Evolutionary conservation across 345 rosid species (phyloP).

Genomic region (Adansonia digitata): DNA sequence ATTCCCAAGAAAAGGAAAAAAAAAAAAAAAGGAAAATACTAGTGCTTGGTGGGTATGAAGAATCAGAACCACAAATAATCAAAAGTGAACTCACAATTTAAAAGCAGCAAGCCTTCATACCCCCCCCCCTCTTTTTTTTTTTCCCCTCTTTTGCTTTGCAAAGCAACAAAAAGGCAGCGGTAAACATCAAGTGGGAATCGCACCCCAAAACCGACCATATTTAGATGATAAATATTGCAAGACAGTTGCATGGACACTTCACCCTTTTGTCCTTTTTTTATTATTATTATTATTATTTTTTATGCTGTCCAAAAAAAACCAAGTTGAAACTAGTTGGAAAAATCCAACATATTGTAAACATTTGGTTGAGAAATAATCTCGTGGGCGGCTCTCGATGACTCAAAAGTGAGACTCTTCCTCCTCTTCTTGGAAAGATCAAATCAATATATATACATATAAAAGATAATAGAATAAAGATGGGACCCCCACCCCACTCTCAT

Average conservation of each 20-base stretch:
- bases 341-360: not conserved
- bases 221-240: too few species aligned
- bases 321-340: not conserved
- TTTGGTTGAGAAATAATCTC: not conserved
- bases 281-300: too few species aligned
- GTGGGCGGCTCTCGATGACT: slow-evolving; percentile 7
- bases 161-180: not conserved
- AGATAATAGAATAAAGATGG: not conserved
- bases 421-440: not conserved
- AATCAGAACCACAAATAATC: not conserved
- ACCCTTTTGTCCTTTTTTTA: too few species aligned
- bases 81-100: not conserved
- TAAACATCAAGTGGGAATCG: not conserved
- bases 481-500: not conserved
- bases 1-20: not conserved
- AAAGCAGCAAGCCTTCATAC: not conserved
- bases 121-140: not conserved
- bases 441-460: too few species aligned
- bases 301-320: not conserved
- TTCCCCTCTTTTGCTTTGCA: not conserved
- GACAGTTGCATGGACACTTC: not conserved
- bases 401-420: not conserved
- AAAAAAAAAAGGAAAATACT: not conserved
- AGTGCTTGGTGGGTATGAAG: not conserved
- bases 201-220: not conserved